Base-by-base conservation (phyloP, 495 filamentous ascomycete species). In the Tuber aestivum region DNA sequence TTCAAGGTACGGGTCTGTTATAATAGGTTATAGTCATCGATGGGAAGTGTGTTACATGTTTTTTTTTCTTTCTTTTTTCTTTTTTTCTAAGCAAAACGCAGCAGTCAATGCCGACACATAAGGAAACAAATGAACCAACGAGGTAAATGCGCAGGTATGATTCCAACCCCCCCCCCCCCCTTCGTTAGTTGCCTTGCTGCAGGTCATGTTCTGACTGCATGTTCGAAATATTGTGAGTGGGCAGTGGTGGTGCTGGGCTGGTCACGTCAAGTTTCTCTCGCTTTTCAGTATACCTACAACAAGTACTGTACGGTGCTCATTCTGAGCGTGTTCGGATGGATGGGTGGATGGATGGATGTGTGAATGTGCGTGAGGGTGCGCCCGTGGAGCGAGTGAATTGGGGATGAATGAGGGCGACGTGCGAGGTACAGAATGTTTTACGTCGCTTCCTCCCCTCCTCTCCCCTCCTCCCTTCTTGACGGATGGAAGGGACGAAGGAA, bases 61-160 rank as follows among this genome's bases (percentile, higher is more conserved):
- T 27, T 56, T 12, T 56, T 56, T n/a, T n/a, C n/a, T n/a, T 56
- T 56, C 5, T 21, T 48, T 48, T 48, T 21, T 21, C 23, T 23
- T 42, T 8, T 12, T 12, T 42, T 14, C 5, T 27, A 50, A 79
- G 74, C 50, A 42, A 79, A 72, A 76, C 44, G 70, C 70, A 79
- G 78, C 32, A 79, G 69, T 79, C 76, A 79, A 79, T 79, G 78
- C 78, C 78, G 78, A n/a, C n/a, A 61, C n/a, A 3, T 12, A 61
- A 16, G 2, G 56, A 61, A 61, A 32, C 56, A 27, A 61, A 61
- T 61, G 56, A 56, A 56, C 56, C n/a, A 61, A 61, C 56, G 56
- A 61, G 9, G 16, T 32, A 27, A 61, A 61, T 61, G n/a, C 56
- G 56, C n/a, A 61, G 56, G n/a, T 61, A n/a, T 61, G 56, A 10